Percentiles rank a stretch among this genome's conserved stretches.
Conservation (phyloP, 192 early-diverging fungal species). For the Diversispora epigaea region DNA sequence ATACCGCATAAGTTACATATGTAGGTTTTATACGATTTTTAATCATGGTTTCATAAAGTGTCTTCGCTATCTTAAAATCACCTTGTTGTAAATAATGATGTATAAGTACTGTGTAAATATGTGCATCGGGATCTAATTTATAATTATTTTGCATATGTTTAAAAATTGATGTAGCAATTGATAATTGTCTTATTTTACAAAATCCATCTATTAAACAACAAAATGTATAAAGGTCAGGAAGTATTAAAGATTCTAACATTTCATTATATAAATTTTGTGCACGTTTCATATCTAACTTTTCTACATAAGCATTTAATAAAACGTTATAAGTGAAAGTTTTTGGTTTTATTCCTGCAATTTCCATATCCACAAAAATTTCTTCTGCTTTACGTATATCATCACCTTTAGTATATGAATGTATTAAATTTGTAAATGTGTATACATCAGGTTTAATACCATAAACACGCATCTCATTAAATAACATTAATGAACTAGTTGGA, state of each 20-base stretch:
- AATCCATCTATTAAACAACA: constrained; percentile 46
- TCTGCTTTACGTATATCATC: constrained; percentile 73
- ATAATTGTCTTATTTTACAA: constrained; percentile 40
- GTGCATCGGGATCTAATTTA: constrained; percentile 38
- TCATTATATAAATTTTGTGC: constrained; percentile 47
- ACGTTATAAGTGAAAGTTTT: constrained; percentile 80
- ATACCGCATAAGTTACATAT: constrained; percentile 42
- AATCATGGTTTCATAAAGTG: constrained; percentile 48
- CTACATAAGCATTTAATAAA: constrained; percentile 73
- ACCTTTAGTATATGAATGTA: constrained; percentile 71
- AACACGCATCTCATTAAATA: constrained; percentile 50
- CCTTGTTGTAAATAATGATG: constrained; percentile 44
- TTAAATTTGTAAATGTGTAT: constrained; percentile 67
- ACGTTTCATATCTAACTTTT: constrained; percentile 44
- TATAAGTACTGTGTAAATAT: constrained; percentile 53
- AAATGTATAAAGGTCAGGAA: constrained; percentile 48
- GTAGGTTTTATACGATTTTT: constrained; percentile 42
- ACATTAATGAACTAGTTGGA: constrained; percentile 31
- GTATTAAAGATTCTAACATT: constrained; percentile 43
- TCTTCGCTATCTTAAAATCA: constrained; percentile 39
- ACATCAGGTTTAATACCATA: constrained; percentile 40
- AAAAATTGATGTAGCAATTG: constrained; percentile 40
- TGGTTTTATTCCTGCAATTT: constrained; percentile 57
- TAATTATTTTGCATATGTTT: constrained; percentile 46
- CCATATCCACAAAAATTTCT: constrained; percentile 83